Evolutionary conservation across 2,329 filamentous ascomycete species (phyloP).

Genomic region (Zalaria sp.): DNA sequence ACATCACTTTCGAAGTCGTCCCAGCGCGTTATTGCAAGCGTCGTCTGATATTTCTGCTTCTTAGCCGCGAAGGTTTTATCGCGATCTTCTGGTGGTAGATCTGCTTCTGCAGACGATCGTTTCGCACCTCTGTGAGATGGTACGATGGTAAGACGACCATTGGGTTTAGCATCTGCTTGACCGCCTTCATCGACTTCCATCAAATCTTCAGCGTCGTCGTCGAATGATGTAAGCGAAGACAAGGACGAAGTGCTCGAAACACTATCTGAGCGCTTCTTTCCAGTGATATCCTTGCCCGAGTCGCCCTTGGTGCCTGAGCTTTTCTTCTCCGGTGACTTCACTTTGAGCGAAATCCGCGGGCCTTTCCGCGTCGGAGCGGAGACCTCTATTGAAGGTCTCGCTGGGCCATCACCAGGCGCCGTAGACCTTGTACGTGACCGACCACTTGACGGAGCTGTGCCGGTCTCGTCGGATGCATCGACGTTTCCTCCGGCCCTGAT

Average conservation of each 20-base stretch:
- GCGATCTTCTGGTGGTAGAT: conserved; percentile 13
- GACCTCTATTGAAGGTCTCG: conserved; percentile 17
- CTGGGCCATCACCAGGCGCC: neutral
- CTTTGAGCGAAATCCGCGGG: conserved; percentile 16
- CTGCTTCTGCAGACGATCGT: conserved; percentile 21
- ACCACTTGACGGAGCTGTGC: neutral
- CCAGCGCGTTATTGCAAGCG: neutral
- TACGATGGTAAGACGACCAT: neutral
- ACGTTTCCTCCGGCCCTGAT: conserved; percentile 13
- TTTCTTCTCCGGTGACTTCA: conserved; percentile 9
- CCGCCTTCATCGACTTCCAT: conserved; percentile 6
- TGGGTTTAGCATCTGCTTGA: no score
- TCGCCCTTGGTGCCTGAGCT: neutral
- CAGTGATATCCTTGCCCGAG: neutral
- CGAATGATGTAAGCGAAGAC: conserved; percentile 18
- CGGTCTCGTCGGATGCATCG: neutral
- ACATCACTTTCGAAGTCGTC: neutral
- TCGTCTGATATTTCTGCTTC: conserved; percentile 15
- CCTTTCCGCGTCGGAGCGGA: conserved; percentile 9
- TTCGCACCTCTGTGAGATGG: conserved; percentile 6
- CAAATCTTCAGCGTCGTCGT: conserved; percentile 10
- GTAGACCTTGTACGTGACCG: no score
- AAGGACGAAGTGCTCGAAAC: conserved; percentile 22
- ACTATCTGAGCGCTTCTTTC: conserved; percentile 9
- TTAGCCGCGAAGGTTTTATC: conserved; percentile 15